phyloP scores from a whole-genome alignment of 208 protist genomes.

The Phytomonas sp. region DNA sequence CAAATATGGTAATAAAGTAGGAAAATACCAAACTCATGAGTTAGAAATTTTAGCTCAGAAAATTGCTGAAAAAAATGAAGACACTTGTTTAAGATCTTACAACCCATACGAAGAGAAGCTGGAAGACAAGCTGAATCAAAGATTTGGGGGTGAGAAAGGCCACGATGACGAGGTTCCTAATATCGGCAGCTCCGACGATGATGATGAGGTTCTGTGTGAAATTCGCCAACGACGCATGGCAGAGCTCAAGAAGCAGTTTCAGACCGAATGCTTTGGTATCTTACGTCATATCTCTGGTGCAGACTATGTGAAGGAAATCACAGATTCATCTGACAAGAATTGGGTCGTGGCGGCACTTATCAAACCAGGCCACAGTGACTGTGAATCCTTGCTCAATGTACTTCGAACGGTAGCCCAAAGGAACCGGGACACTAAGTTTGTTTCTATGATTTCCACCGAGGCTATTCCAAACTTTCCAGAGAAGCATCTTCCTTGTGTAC shows the following conservation, averaged over 20 bases:
- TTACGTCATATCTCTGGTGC: constrained; percentile 52
- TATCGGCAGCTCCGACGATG: constrained; percentile 33
- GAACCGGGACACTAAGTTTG: constrained; percentile 65
- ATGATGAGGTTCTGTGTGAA: constrained; percentile 63
- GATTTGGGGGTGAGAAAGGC: constrained; percentile 21
- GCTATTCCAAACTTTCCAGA: constrained; percentile 74
- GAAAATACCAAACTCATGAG: constrained; percentile 79
- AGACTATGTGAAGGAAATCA: constrained; percentile 80
- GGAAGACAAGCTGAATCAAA: constrained; percentile 55
- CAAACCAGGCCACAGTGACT: constrained; percentile 56
- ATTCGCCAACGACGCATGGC: constrained; percentile 45
- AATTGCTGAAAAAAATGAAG: constrained; percentile 58
- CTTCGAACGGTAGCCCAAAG: constrained; percentile 66
- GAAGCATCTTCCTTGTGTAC: constrained; percentile 67
- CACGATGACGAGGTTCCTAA: constrained; percentile 9
- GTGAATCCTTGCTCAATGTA: constrained; percentile 68
- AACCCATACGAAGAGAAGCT: constrained; percentile 62
- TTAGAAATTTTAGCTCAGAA: constrained; percentile 74
- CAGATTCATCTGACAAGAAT: constrained; percentile 46
- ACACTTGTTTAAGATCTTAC: constrained; percentile 62
- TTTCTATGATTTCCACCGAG: constrained; percentile 77
- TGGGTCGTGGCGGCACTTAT: constrained; percentile 73
- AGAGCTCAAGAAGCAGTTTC: constrained; percentile 47
- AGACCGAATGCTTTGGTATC: constrained; percentile 58
- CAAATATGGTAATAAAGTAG: constrained; percentile 80